These are phyloP conservation scores for Wickerhamomyces ciferrii DNA, from an alignment of 805 yeast species.

Conservation along the genomic window DNA sequence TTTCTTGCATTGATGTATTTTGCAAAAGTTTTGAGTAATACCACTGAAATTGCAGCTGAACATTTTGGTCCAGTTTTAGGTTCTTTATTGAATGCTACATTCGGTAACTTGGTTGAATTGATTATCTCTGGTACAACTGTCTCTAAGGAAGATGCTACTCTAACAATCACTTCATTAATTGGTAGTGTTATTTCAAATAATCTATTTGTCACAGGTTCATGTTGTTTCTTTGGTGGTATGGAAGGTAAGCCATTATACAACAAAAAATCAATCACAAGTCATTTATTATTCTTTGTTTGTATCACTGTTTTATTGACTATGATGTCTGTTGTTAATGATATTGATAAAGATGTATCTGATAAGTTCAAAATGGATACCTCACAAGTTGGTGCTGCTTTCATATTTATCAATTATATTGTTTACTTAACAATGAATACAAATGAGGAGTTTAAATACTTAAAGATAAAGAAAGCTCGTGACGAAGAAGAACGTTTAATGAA, in stretches of 20 bases:
- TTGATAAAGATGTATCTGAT: conserved; percentile 9
- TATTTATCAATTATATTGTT: conserved; percentile 15
- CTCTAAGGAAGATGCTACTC: conserved; percentile 39
- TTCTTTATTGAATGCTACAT: conserved; percentile 44
- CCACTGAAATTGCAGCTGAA: conserved; percentile 17
- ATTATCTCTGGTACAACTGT: conserved; percentile 45
- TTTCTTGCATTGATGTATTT: conserved; percentile 18
- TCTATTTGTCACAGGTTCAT: conserved; percentile 26
- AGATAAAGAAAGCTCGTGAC: conserved; percentile 6
- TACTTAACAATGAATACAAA: conserved; percentile 15
- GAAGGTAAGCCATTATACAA: conserved; percentile 10
- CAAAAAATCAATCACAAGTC: conserved; percentile 12
- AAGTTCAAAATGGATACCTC: conserved; percentile 16
- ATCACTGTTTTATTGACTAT: conserved; percentile 11
- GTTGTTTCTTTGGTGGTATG: conserved; percentile 18
- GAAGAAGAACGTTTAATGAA: not conserved
- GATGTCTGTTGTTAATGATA: conserved; percentile 14
- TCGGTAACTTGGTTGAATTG: conserved; percentile 46
- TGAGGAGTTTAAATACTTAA: conserved; percentile 15
- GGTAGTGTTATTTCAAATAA: conserved; percentile 43
- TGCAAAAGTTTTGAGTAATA: conserved; percentile 18
- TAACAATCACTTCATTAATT: conserved; percentile 44
- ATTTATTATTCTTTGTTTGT: conserved; percentile 15
- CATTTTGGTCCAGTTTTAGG: conserved; percentile 36
- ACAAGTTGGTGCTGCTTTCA: conserved; percentile 15